Evolutionary conservation across 2,329 filamentous ascomycete genomes (phyloP).

Genomic region (Claviceps quebecensis): DNA sequence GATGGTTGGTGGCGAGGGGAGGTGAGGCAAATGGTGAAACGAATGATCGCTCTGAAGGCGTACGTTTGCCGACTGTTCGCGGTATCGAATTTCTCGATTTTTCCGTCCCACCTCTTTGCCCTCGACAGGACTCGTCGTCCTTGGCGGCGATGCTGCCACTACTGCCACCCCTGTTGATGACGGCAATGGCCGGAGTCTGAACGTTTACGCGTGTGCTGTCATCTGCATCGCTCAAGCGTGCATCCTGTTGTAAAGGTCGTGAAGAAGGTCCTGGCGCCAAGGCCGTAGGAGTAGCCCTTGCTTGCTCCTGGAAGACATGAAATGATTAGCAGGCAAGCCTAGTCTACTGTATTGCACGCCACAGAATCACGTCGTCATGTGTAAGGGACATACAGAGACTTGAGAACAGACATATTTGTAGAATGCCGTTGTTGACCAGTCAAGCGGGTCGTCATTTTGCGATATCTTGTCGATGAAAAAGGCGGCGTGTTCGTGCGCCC

Average conservation of each 20-base stretch:
- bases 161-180: constrained; percentile 7
- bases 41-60: background rate
- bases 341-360: background rate
- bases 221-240: constrained; percentile 9
- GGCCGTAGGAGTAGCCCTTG: constrained; percentile 11
- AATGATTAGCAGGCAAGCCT: constrained; percentile 1
- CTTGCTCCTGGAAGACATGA: constrained; percentile 12
- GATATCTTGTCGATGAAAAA: constrained; percentile 40
- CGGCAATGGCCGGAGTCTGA: background rate
- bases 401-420: constrained; percentile 31
- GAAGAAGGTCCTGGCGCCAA: background rate
- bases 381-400: constrained; percentile 22
- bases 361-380: background rate
- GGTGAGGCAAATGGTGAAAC: background rate
- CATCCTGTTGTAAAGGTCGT: constrained; percentile 1
- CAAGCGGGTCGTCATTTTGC: constrained; percentile 21
- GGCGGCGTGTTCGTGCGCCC: constrained; percentile 32
- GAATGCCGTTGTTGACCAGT: constrained; percentile 33
- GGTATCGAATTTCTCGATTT: background rate
- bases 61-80: background rate
- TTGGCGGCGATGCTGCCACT: constrained; percentile 7
- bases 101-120: background rate
- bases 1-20: background rate
- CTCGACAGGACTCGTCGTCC: background rate
- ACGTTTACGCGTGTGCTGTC: constrained; percentile 5